These are phyloP conservation scores for Oehlia diaphana DNA, from an alignment of 192 early-diverging fungal species.

Conservation along the genomic window DNA sequence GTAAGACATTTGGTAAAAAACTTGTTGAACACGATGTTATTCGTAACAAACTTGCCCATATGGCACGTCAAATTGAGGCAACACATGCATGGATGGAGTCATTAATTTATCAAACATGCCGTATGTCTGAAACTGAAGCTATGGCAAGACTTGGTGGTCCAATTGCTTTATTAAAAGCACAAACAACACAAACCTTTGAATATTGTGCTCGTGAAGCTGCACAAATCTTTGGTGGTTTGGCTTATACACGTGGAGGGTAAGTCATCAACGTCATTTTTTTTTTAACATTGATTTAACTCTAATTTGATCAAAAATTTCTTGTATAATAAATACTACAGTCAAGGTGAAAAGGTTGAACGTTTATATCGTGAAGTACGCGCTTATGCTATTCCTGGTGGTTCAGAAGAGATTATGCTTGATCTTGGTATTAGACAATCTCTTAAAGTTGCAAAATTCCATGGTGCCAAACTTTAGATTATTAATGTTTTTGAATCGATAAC, in stretches of 20 bases:
- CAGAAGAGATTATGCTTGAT: conserved; percentile 90
- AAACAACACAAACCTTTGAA: conserved; percentile 83
- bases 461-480: conserved; percentile 51
- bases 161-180: conserved; percentile 84
- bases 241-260: conserved; percentile 71
- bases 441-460: conserved; percentile 75
- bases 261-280: conserved; percentile 20
- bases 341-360: conserved; percentile 77
- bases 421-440: conserved; percentile 77
- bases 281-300: neutral
- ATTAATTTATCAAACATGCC: conserved; percentile 67
- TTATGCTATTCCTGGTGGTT: conserved; percentile 84
- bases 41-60: conserved; percentile 78
- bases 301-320: neutral
- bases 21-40: conserved; percentile 85
- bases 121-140: conserved; percentile 68
- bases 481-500: neutral
- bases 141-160: conserved; percentile 81
- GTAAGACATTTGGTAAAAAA: conserved; percentile 85
- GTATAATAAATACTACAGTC: conserved; percentile 29
- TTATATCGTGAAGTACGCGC: conserved; percentile 84
- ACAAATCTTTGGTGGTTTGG: conserved; percentile 87
- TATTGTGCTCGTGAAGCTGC: conserved; percentile 86
- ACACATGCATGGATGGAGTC: conserved; percentile 83
- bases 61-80: conserved; percentile 82